Evolutionary conservation across 352 stramenopile genomes (phyloP), one percentile per base, ranked within the genome.

Genomic region (Phytophthora hibernalis): DNA sequence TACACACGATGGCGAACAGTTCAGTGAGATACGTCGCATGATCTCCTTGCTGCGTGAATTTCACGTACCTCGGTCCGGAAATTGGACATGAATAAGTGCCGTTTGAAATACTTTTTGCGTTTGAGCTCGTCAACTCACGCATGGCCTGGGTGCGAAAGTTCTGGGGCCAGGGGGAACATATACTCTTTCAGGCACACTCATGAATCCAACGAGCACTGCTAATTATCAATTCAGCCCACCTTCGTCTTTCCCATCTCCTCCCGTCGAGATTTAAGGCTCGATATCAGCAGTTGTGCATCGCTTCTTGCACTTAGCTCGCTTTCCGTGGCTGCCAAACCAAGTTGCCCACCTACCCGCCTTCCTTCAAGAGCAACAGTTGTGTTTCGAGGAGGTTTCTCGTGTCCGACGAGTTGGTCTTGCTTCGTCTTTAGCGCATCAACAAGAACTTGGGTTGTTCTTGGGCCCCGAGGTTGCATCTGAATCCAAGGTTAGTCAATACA

Each of bases 101-200:
- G 64, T 80, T 60, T 93, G 85, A 54, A 90, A 96, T 0, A 96
- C 74, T 35, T 82, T 68, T 92, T 95, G 16, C 83, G 84, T 66
- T 94, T 92, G 0, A 96, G 74, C 30, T 95, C 83, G 24, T 96
- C 89, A 4, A 96, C 30, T 96, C 87, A 12, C 89, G 89, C 89
- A 96, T 96, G 13, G 87, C 87, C 67, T 89, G 77, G 15, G 89
- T 96, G 28, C 83, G 84, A 38, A 96, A 96, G 26, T 89, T 93
- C 86, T 96, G 13, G 11, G 28, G 40, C 7, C 0, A 1, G 9
- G 2, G 9, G 18, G 6, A 3, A n/a, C 11, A n/a, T 1, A 15
- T 18, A 15, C 18, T 22, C 18, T 22, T 49, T 73, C n/a, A 60
- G 42, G 52, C 10, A 45, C 47, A 40, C 26, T 21, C 30, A 50